These are phyloP conservation scores for Scheffersomyces cryptocercus DNA, from an alignment of 1,139 yeast genomes.

Conservation along the genomic window DNA sequence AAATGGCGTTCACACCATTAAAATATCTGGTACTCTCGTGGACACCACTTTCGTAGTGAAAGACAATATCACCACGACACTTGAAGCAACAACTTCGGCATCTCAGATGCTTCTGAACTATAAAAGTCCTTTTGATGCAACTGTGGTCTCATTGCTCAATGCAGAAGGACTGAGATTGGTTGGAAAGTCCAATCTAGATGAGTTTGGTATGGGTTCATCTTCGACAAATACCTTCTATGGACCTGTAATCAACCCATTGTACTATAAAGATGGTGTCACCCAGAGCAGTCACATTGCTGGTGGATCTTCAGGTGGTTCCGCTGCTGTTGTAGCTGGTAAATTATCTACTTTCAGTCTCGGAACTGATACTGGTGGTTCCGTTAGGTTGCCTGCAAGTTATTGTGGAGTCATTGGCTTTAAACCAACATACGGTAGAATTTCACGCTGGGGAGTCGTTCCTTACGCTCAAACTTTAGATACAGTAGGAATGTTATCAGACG, in stretches of 20 bases:
- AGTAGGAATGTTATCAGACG: slow-evolving; percentile 74
- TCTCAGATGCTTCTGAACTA: slow-evolving; percentile 63
- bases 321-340: slow-evolving; percentile 81
- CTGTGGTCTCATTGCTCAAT: slow-evolving; percentile 60
- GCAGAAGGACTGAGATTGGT: slow-evolving; percentile 53
- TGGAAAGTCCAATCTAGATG: slow-evolving; percentile 94
- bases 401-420: slow-evolving; percentile 85
- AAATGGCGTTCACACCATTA: neutral
- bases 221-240: slow-evolving; percentile 64
- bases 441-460: slow-evolving; percentile 89
- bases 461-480: slow-evolving; percentile 96
- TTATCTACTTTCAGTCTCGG: slow-evolving; percentile 73
- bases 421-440: slow-evolving; percentile 88
- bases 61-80: slow-evolving; percentile 74
- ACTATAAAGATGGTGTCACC: slow-evolving; percentile 22
- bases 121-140: slow-evolving; percentile 78
- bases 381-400: slow-evolving; percentile 86
- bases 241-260: slow-evolving; percentile 66
- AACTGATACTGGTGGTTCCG: slow-evolving; percentile 97
- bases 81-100: slow-evolving; percentile 72
- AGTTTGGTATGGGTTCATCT: slow-evolving; percentile 94
- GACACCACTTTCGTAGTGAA: slow-evolving; percentile 40
- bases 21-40: neutral
- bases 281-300: slow-evolving; percentile 58
- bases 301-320: slow-evolving; percentile 96